Conservation (phyloP, 805 yeast species). For the Candida michaelii region DNA sequence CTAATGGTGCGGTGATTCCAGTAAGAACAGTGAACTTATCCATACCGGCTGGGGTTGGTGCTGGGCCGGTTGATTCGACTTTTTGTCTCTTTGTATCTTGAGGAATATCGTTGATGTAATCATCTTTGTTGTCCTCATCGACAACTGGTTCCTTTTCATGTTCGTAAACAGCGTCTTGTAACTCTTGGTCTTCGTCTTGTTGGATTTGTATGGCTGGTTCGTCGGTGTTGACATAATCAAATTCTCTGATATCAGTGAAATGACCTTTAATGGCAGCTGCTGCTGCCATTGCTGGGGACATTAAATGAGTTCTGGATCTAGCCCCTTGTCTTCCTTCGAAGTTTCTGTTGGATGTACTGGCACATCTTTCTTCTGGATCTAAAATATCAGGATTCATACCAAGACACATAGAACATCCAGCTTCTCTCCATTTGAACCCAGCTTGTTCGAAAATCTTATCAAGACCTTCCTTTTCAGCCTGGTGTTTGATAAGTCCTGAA, state of each 20-base stretch:
- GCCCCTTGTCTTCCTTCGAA: constrained; percentile 99
- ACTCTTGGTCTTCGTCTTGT: constrained; percentile 50
- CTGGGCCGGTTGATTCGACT: neutral
- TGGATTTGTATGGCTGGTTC: constrained; percentile 59
- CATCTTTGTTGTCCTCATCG: constrained; percentile 47
- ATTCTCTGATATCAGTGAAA: constrained; percentile 86
- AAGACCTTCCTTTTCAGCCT: constrained; percentile 94
- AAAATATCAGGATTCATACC: constrained; percentile 99
- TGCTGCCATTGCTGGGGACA: constrained; percentile 99
- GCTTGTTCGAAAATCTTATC: constrained; percentile 89
- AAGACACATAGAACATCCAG: constrained; percentile 99
- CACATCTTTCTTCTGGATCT: constrained; percentile 95
- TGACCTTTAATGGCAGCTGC: constrained; percentile 95
- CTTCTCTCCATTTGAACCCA: constrained; percentile 99
- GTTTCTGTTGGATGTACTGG: constrained; percentile 97
- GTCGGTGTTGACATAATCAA: constrained; percentile 55
- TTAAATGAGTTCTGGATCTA: constrained; percentile 88
- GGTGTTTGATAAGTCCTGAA: constrained; percentile 88
- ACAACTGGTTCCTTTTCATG: constrained; percentile 67
- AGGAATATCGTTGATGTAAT: constrained; percentile 65
- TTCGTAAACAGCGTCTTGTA: constrained; percentile 69
- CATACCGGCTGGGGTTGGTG: constrained; percentile 47
- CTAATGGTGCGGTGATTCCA: constrained; percentile 92
- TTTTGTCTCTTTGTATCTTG: constrained; percentile 31
- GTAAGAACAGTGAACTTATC: constrained; percentile 73